These are phyloP conservation scores for Rhodotorula sp. DNA, from an alignment of 1,284 basidiomycete species.

Conservation along the genomic window DNA sequence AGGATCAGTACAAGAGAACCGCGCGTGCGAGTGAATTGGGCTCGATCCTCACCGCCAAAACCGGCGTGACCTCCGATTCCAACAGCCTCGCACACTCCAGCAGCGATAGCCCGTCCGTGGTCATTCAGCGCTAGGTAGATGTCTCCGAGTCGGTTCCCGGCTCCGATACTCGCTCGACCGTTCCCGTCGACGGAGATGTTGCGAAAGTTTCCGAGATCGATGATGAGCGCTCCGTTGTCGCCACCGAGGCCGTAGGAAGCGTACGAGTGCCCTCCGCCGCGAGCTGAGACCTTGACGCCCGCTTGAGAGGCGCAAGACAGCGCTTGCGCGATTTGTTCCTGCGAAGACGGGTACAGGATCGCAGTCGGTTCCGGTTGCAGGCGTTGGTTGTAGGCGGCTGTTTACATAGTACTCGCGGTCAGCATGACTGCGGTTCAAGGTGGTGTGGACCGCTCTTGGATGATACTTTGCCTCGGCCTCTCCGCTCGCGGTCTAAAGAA, in stretches of 20 bases:
- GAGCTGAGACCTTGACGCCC: slow-evolving; percentile 44
- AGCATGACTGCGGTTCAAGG: neutral
- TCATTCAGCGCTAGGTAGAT: slow-evolving; percentile 47
- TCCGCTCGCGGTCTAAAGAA: no score
- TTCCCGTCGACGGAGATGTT: slow-evolving; percentile 30
- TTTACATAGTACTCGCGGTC: neutral
- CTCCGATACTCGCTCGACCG: slow-evolving; percentile 43
- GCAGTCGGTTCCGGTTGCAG: slow-evolving; percentile 47
- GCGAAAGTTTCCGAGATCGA: slow-evolving; percentile 38
- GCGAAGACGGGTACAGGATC: slow-evolving; percentile 44
- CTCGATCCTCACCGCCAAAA: slow-evolving; percentile 39
- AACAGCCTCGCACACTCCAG: slow-evolving; percentile 49
- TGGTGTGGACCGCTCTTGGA: neutral
- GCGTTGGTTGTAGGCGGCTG: slow-evolving; percentile 48
- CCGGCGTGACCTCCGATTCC: slow-evolving; percentile 47
- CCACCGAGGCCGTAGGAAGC: slow-evolving; percentile 46
- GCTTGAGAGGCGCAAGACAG: slow-evolving; percentile 43
- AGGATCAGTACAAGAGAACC: neutral
- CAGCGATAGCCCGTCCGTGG: slow-evolving; percentile 45
- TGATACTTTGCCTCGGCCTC: no score
- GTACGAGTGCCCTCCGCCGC: slow-evolving; percentile 50
- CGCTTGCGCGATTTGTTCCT: slow-evolving; percentile 42
- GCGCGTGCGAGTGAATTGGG: neutral
- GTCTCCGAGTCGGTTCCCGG: slow-evolving; percentile 48
- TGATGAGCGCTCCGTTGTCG: slow-evolving; percentile 44